Base-by-base conservation (phyloP, 2,329 filamentous ascomycete species). In the Beauveria varroae region DNA sequence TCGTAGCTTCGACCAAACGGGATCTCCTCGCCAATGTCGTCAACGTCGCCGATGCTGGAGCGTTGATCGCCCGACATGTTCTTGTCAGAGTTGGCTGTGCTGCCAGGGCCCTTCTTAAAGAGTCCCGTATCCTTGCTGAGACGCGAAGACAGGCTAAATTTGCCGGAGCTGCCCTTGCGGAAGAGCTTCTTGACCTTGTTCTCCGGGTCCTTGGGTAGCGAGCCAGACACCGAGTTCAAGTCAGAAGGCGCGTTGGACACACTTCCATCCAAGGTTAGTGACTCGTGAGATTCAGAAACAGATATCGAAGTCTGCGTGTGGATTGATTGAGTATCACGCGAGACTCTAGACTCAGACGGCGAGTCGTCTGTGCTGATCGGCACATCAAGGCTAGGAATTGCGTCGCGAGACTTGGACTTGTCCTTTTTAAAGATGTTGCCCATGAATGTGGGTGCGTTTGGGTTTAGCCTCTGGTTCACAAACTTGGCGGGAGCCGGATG, bases 401-500 rank as follows among this genome's bases (percentile, higher is more conserved):
- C 67, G 4, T 70, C 66, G 18, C 69, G 66, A 3, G 72, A 65
- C 65, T 74, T 74, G 51, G 75, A 74, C 62, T 70, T 76, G 18
- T 64, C 74, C 64, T 67, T 74, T 18, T 81, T 78, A 67, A 86
- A 84, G 62, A 95, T 84, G 43, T 86, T 82, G 10, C 82, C 87
- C 74, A 89, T 93, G 71, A 98, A 98, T 1, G 89, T 90, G 9
- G 93, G 93, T 0, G 93, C 95, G 7, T 90, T 85, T 8, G 95
- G 95, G 68, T 99, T 98, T 30, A 98, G 81, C 68, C 74, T 86
- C 76, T 72, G 86, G 73, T 70, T 87, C 78, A 68, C 82, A 72
- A 70, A 72, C 18, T 72, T 78, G 44, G 75, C 67, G 7, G 71
- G 65, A 7, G 70, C 72, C 5, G 77, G 75, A 2, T 89, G 91